Evolutionary conservation across 345 rosid species (phyloP).

Genomic region (Hibiscus mutabilis): DNA sequence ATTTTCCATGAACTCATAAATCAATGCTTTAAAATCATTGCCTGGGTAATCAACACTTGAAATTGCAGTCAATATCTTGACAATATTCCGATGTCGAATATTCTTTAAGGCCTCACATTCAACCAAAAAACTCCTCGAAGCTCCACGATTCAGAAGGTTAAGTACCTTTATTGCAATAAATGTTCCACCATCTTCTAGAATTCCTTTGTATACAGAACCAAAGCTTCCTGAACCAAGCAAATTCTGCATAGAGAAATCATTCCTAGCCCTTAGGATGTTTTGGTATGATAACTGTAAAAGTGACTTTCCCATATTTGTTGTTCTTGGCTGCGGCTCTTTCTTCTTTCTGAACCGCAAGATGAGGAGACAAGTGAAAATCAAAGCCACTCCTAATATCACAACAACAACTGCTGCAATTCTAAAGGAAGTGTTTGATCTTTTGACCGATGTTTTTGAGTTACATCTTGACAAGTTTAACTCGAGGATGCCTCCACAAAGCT

Average conservation of each 20-base stretch:
- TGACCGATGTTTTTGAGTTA: not conserved
- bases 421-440: not conserved
- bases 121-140: not conserved
- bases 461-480: conserved; percentile 6
- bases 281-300: conserved; percentile 5
- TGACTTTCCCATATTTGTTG: not conserved
- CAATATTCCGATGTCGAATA: conserved; percentile 37
- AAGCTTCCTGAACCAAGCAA: conserved; percentile 24
- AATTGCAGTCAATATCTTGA: conserved; percentile 24
- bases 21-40: conserved; percentile 8
- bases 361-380: not conserved
- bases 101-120: conserved; percentile 2
- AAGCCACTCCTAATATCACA: not conserved
- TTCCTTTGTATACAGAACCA: conserved; percentile 17
- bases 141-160: conserved; percentile 20
- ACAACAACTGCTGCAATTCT: not conserved
- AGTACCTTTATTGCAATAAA: conserved; percentile 30
- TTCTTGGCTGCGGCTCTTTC: not conserved
- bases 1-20: conserved; percentile 12
- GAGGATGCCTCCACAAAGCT: conserved; percentile 31
- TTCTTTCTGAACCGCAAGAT: not conserved
- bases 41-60: not conserved
- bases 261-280: conserved; percentile 7
- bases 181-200: not conserved
- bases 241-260: conserved; percentile 18